phyloP scores from a whole-genome alignment of 805 yeast species.

The Candida hispaniensis region DNA sequence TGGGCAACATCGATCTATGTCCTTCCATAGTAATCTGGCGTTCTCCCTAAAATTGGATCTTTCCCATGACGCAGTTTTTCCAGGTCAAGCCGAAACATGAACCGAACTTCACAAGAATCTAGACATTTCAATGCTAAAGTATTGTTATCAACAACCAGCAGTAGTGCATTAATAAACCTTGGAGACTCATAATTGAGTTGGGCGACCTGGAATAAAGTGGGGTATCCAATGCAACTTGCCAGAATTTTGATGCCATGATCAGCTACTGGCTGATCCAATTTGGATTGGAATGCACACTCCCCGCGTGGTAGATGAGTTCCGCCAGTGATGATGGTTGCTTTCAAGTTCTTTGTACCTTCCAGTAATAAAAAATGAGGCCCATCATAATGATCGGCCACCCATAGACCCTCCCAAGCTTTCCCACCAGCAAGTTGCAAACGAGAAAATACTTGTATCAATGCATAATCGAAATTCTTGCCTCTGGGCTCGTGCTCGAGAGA shows the following conservation, averaged over 20 bases:
- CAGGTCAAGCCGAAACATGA: no score
- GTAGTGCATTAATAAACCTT: conserved; percentile 1
- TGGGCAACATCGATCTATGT: no score
- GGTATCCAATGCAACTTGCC: not conserved
- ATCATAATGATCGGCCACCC: no score
- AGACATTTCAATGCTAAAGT: conserved; percentile 7
- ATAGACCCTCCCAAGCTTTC: no score
- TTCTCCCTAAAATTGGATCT: no score
- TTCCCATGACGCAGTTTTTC: no score
- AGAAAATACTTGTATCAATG: no score
- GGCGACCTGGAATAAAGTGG: conserved; percentile 5
- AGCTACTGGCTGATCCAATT: conserved; percentile 1
- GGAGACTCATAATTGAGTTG: conserved; percentile 5
- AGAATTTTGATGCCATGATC: not conserved
- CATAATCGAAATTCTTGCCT: no score
- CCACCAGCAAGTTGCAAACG: no score
- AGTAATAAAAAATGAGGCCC: conserved; percentile 8
- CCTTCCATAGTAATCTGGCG: no score
- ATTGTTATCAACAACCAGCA: conserved; percentile 9
- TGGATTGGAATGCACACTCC: conserved; percentile 4
- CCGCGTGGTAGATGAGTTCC: conserved; percentile 3
- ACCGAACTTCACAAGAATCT: conserved; percentile 1
- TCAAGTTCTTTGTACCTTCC: conserved; percentile 1
- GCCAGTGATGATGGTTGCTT: conserved; percentile 6
- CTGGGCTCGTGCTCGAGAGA: no score